These are phyloP conservation scores for Magnaporthiopsis rhizophila DNA, from an alignment of 2,329 filamentous ascomycete species.

Conservation along the genomic window DNA sequence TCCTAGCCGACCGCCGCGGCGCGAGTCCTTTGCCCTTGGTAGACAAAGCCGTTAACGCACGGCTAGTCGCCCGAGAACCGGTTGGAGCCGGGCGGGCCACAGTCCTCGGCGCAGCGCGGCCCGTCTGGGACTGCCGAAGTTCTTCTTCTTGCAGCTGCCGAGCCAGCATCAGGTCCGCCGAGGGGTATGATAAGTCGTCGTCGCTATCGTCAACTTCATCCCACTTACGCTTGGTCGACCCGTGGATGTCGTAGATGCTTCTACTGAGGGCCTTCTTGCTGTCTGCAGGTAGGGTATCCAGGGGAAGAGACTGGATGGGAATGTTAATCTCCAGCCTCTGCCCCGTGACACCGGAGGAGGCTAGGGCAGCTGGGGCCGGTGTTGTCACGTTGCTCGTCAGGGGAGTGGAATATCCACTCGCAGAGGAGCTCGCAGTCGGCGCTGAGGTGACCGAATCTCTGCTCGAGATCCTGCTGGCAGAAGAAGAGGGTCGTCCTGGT, in stretches of 20 bases:
- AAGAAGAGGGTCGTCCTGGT: constrained; percentile 1
- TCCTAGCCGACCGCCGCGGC: constrained; percentile 4
- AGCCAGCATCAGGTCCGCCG: constrained; percentile 44
- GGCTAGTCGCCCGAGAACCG: neutral
- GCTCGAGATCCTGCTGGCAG: constrained; percentile 1
- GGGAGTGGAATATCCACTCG: constrained; percentile 33
- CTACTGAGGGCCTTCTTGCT: constrained; percentile 37
- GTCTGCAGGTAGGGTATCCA: constrained; percentile 30
- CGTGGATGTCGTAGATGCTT: constrained; percentile 40
- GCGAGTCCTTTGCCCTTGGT: neutral
- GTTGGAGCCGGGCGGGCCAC: neutral
- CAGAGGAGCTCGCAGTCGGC: constrained; percentile 26
- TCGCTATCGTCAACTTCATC: constrained; percentile 33
- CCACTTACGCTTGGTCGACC: constrained; percentile 32
- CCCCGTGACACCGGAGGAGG: constrained; percentile 13
- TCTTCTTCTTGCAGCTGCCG: constrained; percentile 46
- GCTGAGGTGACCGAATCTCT: constrained; percentile 26
- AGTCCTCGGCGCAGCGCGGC: constrained; percentile 2
- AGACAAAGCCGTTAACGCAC: constrained; percentile 8
- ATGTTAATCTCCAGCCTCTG: constrained; percentile 28
- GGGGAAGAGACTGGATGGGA: constrained; percentile 16
- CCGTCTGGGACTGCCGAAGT: constrained; percentile 13
- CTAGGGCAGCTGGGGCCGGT: constrained; percentile 21
- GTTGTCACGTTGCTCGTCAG: constrained; percentile 34
- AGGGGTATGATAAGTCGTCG: constrained; percentile 29